Evolutionary conservation across 108 stramenopile genomes (phyloP).

Genomic region (Nitzschia sp.): DNA sequence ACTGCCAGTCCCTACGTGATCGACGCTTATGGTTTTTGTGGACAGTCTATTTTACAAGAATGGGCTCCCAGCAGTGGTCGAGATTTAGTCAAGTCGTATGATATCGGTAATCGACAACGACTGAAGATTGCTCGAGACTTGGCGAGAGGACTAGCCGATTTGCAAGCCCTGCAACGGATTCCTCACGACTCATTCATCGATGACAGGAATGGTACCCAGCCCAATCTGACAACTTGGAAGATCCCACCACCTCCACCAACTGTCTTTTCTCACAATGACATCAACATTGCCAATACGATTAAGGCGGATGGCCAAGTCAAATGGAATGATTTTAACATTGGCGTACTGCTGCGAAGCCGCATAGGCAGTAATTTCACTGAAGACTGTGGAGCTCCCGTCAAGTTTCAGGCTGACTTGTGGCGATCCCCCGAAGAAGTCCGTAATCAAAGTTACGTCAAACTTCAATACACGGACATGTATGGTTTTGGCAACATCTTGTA

Average conservation of each 20-base stretch:
- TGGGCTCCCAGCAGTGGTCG: constrained; percentile 36
- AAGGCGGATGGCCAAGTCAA: constrained; percentile 37
- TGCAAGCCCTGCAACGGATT: constrained; percentile 43
- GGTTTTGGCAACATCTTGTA: constrained; percentile 69
- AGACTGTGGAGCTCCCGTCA: constrained; percentile 46
- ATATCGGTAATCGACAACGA: constrained; percentile 38
- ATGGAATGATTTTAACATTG: constrained; percentile 81
- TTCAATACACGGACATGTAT: constrained; percentile 73
- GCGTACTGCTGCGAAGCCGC: constrained; percentile 38
- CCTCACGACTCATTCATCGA: background rate
- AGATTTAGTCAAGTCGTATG: constrained; percentile 38
- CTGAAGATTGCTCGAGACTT: constrained; percentile 60
- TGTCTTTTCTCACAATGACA: constrained; percentile 55
- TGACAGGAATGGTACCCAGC: background rate
- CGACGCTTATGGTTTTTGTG: constrained; percentile 69
- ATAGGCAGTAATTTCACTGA: background rate
- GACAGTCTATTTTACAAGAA: constrained; percentile 64
- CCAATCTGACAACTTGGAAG: background rate
- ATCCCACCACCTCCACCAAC: background rate
- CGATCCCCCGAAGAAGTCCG: constrained; percentile 58
- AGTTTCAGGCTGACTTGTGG: constrained; percentile 48
- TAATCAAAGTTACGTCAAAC: constrained; percentile 48
- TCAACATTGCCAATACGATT: constrained; percentile 61
- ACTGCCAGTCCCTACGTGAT: constrained; percentile 60
- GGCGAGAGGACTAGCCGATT: constrained; percentile 59